Evolutionary conservation across 2,329 filamentous ascomycete genomes (phyloP).

Genomic region (Plectosphaerella cucumerina): DNA sequence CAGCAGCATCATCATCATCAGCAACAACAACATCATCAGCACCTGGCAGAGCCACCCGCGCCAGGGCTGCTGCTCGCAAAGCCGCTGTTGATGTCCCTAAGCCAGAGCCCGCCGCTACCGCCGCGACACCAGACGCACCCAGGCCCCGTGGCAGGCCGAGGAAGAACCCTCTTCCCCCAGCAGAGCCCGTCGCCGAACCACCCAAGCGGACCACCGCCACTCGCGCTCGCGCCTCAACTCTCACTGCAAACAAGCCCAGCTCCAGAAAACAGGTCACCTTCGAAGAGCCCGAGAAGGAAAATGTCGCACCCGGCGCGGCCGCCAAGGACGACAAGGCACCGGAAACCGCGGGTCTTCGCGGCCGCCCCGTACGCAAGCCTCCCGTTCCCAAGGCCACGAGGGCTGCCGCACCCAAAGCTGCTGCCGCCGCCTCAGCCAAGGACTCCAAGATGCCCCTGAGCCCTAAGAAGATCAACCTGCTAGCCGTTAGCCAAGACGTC

Average conservation of each 20-base stretch:
- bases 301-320: conserved; percentile 41
- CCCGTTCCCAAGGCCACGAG: conserved; percentile 23
- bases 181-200: conserved; percentile 17
- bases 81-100: conserved; percentile 16
- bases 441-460: conserved; percentile 50
- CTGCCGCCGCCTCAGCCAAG: conserved; percentile 22
- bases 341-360: conserved; percentile 28
- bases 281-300: conserved; percentile 62
- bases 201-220: conserved; percentile 16
- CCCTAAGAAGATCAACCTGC: conserved; percentile 61
- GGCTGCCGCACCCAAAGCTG: conserved; percentile 18
- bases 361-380: conserved; percentile 42
- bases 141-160: conserved; percentile 35
- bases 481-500: conserved; percentile 40
- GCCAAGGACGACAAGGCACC: conserved; percentile 24
- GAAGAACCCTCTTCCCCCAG: conserved; percentile 25
- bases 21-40: conserved; percentile 9
- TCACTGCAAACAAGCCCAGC: conserved; percentile 34
- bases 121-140: conserved; percentile 20
- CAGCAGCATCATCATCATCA: conserved; percentile 11
- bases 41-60: conserved; percentile 22
- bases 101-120: conserved; percentile 17
- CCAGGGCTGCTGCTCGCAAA: conserved; percentile 21
- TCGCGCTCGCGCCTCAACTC: conserved; percentile 18
- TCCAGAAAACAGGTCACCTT: conserved; percentile 61